phyloP scores from a whole-genome alignment of 768 basidiomycete species.

The Floccularia luteovirens region DNA sequence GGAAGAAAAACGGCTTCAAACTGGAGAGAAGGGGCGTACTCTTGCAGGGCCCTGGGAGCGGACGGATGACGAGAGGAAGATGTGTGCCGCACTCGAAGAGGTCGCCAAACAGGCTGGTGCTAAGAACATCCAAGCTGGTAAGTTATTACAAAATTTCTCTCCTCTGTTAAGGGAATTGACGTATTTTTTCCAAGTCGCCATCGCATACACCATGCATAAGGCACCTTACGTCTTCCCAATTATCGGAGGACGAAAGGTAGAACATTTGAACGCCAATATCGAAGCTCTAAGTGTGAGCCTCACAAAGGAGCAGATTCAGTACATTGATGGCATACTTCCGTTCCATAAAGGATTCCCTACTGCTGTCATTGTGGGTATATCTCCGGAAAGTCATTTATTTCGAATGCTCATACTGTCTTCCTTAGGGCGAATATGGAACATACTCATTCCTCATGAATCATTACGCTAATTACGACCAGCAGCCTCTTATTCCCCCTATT shows the following conservation, averaged over 20 bases:
- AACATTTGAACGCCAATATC: slow-evolving; percentile 35
- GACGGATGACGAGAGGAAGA: no score
- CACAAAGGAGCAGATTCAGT: slow-evolving; percentile 26
- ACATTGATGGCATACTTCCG: slow-evolving; percentile 20
- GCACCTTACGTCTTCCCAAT: slow-evolving; percentile 4
- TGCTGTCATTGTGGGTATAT: slow-evolving; percentile 1
- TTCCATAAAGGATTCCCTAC: slow-evolving; percentile 2
- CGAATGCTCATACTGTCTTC: no score
- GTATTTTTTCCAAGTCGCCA: no score
- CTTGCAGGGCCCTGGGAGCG: slow-evolving; percentile 8
- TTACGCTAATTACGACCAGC: no score
- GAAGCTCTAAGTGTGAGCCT: slow-evolving; percentile 34
- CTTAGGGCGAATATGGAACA: no score
- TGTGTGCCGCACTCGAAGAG: slow-evolving; percentile 36
- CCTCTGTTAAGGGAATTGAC: no score
- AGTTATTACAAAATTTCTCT: no score
- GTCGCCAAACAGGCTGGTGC: slow-evolving; percentile 43
- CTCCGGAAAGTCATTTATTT: no score
- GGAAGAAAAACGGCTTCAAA: no score
- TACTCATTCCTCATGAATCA: no score
- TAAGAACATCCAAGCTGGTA: no score
- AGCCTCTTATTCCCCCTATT: no score
- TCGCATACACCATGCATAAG: slow-evolving; percentile 2
- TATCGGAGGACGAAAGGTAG: slow-evolving; percentile 21
- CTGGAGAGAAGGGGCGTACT: slow-evolving; percentile 29